Evolutionary conservation across 2,329 filamentous ascomycete species (phyloP), one percentile per base, ranked within the genome.

Genomic region (Paraphaeosphaeria minitans): DNA sequence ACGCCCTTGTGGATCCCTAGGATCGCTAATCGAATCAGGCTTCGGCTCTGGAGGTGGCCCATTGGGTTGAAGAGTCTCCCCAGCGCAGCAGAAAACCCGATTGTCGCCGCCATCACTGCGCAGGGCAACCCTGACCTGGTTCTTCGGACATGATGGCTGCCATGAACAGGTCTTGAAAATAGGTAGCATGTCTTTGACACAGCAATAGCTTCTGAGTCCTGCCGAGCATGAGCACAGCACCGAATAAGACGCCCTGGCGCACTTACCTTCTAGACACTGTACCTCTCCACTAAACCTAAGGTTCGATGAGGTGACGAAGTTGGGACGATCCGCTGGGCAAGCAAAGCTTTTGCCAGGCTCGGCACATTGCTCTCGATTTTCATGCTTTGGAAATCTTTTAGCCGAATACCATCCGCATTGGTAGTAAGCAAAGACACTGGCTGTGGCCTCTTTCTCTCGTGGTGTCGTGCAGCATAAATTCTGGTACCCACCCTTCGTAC

Each of bases 381-480:
- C 24, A 14, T 47, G 29, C 43, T 29, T 29, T 22, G 21, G 21
- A 13, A 12, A 47, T 39, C 24, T 35, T 7, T 16, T 6, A 7
- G 55, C 27, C 29, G 49, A 50, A 8, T 53, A 24, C 56, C 56
- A 58, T 12, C 27, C 41, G 42, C 56, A 58, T 29, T 53, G 33
- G 9, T 8, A 14, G 33, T 58, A 58, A 7, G 50, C 56, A 13
- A 39, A 42, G 7, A 54, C 41, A 19, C 49, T 33, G 14, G 50
- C 37, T 4, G 5, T 33, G 21, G 16, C 45, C 16, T 27, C 7
- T 27, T 29, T 13, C 10, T 22, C 27, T 24, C 14, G 10, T 14
- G 43, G 22, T 22, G 19, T 24, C 43, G 33, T 48, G 42, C 50
- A 54, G 24, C 50, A 58, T n/a, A 45, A 42, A 37, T 50, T 53